These are phyloP conservation scores for Capsicum chinense DNA, from an alignment of 257 asterid genomes.

Conservation along the genomic window DNA sequence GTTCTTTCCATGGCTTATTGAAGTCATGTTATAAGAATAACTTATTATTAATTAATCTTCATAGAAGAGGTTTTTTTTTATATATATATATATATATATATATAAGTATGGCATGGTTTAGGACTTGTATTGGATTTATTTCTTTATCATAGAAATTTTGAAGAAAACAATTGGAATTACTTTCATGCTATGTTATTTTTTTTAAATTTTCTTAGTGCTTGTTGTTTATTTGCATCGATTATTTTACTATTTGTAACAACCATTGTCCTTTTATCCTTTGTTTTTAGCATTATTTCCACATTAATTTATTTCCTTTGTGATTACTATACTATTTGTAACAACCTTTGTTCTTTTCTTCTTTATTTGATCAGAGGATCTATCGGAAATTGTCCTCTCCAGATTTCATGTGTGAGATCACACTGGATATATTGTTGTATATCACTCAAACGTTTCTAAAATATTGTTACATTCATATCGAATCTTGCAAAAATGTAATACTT, in stretches of 20 bases:
- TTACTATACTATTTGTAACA: background rate
- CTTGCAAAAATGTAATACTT: background rate
- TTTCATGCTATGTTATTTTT: background rate
- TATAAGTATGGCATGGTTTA: background rate
- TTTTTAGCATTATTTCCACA: background rate
- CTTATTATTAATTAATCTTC: background rate
- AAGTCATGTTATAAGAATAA: conserved; percentile 17
- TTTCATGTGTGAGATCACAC: background rate
- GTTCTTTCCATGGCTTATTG: background rate
- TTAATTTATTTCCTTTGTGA: background rate
- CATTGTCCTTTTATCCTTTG: background rate
- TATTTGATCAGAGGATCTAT: background rate
- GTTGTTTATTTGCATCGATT: background rate
- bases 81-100: no score
- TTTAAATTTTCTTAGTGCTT: no score
- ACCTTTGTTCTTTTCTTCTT: background rate
- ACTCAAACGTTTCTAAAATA: background rate
- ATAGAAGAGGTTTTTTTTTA: no score
- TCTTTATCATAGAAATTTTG: background rate
- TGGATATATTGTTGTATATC: background rate
- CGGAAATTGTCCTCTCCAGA: background rate
- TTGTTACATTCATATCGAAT: background rate
- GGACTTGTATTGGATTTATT: background rate
- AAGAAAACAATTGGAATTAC: background rate
- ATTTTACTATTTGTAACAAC: background rate